phyloP scores from a whole-genome alignment of 2,329 filamentous ascomycete genomes.

The Anisogramma anomala region DNA sequence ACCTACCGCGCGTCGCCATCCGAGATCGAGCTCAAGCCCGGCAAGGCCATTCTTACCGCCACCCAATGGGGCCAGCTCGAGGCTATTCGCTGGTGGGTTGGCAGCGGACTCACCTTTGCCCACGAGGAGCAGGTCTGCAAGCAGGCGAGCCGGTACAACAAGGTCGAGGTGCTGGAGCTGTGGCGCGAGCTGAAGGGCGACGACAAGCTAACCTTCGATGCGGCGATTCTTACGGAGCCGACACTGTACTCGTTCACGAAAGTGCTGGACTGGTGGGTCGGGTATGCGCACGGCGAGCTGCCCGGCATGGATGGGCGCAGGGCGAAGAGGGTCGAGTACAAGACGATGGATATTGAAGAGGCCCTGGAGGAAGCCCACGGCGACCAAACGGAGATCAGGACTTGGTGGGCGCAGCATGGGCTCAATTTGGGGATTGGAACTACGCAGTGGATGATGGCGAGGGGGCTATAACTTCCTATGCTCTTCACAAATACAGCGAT shows the following conservation, averaged over 20 bases:
- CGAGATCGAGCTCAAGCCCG: conserved; percentile 56
- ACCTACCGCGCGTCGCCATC: conserved; percentile 48
- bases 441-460: conserved; percentile 81
- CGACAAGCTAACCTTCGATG: conserved; percentile 27
- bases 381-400: conserved; percentile 57
- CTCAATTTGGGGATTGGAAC: conserved; percentile 71
- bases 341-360: conserved; percentile 91
- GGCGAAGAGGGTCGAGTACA: conserved; percentile 73
- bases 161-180: conserved; percentile 70
- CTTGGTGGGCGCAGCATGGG: conserved; percentile 82
- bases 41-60: conserved; percentile 72
- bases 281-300: conserved; percentile 46
- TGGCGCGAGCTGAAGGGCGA: conserved; percentile 68
- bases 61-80: conserved; percentile 70
- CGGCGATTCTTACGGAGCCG: conserved; percentile 56
- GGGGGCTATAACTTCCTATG: conserved; percentile 44
- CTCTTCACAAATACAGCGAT: background rate
- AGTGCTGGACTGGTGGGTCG: conserved; percentile 89
- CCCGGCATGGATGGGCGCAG: conserved; percentile 41
- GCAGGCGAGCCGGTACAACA: conserved; percentile 73
- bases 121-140: conserved; percentile 76
- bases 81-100: conserved; percentile 79
- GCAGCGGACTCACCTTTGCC: conserved; percentile 64
- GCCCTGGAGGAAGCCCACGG: conserved; percentile 78
- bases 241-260: conserved; percentile 77